These are phyloP conservation scores for Alternaria atra DNA, from an alignment of 2,329 filamentous ascomycete species.

Conservation along the genomic window DNA sequence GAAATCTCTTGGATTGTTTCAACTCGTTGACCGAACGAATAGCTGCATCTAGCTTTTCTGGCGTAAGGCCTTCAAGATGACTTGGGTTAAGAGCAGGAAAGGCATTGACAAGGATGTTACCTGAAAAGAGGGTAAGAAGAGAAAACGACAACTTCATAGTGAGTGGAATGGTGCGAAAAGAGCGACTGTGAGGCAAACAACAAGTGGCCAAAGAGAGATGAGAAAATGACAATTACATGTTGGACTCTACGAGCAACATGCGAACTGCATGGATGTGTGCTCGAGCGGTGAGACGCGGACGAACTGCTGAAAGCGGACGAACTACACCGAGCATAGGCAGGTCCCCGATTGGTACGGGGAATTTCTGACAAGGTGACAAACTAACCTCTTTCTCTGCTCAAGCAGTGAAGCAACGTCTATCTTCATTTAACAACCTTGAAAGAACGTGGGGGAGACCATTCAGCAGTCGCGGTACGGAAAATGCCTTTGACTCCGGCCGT, in stretches of 20 bases:
- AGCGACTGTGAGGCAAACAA: not conserved
- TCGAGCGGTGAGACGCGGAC: not conserved
- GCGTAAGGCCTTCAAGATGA: constrained; percentile 14
- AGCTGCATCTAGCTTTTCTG: constrained; percentile 23
- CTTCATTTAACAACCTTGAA: constrained; percentile 2
- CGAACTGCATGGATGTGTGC: not conserved
- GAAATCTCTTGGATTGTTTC: constrained; percentile 21
- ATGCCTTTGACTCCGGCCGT: not conserved
- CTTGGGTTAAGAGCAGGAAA: constrained; percentile 22
- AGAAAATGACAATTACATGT: not conserved
- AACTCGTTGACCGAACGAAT: constrained; percentile 20
- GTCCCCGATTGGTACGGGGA: not conserved
- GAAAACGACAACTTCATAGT: constrained; percentile 26
- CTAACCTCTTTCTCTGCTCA: not conserved
- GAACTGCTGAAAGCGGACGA: not conserved
- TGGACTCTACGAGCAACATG: not conserved
- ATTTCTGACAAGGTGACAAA: not conserved
- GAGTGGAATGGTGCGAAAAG: constrained; percentile 5
- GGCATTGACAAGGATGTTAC: constrained; percentile 13
- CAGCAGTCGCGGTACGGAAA: not conserved
- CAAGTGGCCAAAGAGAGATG: constrained; percentile 1
- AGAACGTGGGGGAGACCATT: not conserved
- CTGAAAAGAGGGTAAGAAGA: constrained; percentile 20
- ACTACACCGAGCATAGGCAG: not conserved
- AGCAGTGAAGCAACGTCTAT: constrained; percentile 4